phyloP scores from a whole-genome alignment of 1,284 basidiomycete genomes.

The Mixia osmundae region DNA sequence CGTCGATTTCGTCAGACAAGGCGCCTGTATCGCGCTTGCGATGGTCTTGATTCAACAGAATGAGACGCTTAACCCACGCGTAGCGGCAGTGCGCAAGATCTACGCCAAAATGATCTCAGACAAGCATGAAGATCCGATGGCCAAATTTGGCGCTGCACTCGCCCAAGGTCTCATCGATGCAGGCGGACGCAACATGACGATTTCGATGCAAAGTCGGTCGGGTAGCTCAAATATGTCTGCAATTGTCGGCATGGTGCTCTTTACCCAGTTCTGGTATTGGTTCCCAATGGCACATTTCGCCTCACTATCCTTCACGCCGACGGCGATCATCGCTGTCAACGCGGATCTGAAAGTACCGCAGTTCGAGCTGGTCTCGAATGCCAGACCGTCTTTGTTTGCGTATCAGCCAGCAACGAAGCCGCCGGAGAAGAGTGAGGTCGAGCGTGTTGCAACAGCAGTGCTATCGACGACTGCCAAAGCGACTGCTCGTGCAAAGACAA shows the following conservation, averaged over 20 bases:
- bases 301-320: conserved; percentile 74
- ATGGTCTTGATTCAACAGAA: conserved; percentile 92
- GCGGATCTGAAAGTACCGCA: conserved; percentile 66
- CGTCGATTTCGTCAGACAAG: conserved; percentile 90
- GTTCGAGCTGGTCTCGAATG: conserved; percentile 66
- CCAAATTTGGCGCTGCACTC: conserved; percentile 79
- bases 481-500: conserved; percentile 65
- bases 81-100: conserved; percentile 49
- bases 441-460: conserved; percentile 75
- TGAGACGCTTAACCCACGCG: conserved; percentile 59
- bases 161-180: conserved; percentile 91
- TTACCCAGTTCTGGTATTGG: conserved; percentile 99
- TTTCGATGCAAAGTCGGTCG: conserved; percentile 69
- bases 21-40: conserved; percentile 79
- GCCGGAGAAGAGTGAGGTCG: conserved; percentile 66
- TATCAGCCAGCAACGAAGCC: conserved; percentile 65
- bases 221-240: conserved; percentile 75
- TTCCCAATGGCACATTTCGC: conserved; percentile 88
- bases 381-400: conserved; percentile 58
- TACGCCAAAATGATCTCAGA: conserved; percentile 72
- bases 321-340: conserved; percentile 73
- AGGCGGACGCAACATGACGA: conserved; percentile 80
- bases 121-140: conserved; percentile 94
- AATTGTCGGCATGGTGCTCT: conserved; percentile 83
- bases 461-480: conserved; percentile 85